These are phyloP conservation scores for Leucocoprinus sp. DNA, from an alignment of 768 basidiomycete genomes.

Conservation along the genomic window DNA sequence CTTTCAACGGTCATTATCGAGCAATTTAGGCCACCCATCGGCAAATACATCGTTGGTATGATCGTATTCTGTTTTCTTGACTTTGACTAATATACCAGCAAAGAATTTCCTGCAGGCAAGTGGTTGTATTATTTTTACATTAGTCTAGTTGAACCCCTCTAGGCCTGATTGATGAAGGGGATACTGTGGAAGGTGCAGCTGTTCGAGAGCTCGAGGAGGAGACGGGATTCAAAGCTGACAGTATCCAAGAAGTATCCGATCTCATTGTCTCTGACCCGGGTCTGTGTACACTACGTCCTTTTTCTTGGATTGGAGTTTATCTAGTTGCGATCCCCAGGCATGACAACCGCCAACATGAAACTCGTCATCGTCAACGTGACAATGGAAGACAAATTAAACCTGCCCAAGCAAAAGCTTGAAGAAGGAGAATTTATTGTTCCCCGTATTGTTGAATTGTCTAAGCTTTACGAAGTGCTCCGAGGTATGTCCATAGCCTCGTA, in stretches of 20 bases:
- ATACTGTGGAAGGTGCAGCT: constrained; percentile 74
- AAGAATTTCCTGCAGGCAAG: constrained; percentile 32
- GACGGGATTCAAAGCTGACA: constrained; percentile 72
- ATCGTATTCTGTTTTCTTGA: not conserved
- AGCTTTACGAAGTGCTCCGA: constrained; percentile 55
- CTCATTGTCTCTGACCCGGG: constrained; percentile 67
- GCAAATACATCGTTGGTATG: constrained; percentile 64
- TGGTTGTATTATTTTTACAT: not conserved
- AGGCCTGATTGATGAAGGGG: constrained; percentile 83
- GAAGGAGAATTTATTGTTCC: constrained; percentile 80
- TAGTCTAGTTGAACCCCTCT: not conserved
- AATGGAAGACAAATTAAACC: constrained; percentile 58
- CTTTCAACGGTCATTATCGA: constrained; percentile 80
- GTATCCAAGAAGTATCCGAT: constrained; percentile 55
- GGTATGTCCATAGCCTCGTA: constrained; percentile 36
- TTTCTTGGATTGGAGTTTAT: not conserved
- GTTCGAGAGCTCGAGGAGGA: constrained; percentile 90
- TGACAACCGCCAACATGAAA: constrained; percentile 93
- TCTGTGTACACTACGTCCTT: constrained; percentile 19
- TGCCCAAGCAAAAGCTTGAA: constrained; percentile 70
- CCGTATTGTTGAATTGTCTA: constrained; percentile 58
- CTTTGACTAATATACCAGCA: not conserved
- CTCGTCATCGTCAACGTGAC: constrained; percentile 65
- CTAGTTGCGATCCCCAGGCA: constrained; percentile 41
- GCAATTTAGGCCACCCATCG: constrained; percentile 87